Evolutionary conservation across 1,139 yeast genomes (phyloP).

Genomic region (Protomyces macrosporus): DNA sequence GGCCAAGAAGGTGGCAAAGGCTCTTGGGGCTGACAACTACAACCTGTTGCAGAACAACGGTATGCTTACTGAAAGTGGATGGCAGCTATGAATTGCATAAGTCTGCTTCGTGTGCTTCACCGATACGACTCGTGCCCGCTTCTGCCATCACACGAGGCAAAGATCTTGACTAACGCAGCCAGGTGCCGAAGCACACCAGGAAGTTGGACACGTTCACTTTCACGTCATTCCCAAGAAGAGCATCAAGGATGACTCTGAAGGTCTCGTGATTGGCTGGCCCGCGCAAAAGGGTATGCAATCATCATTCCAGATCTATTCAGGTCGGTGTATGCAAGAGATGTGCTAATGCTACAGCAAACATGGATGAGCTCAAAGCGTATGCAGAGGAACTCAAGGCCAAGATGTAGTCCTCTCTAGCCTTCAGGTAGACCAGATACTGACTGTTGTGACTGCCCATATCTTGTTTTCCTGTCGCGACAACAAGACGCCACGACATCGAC

Average conservation of each 20-base stretch:
- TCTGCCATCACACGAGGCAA: background rate
- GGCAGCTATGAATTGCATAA: too few species aligned
- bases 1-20: conserved; percentile 75
- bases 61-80: background rate
- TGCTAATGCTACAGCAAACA: background rate
- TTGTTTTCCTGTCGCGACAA: too few species aligned
- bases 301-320: background rate
- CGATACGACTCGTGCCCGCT: background rate
- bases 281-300: conserved; percentile 54
- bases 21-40: conserved; percentile 69
- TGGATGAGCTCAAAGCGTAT: conserved; percentile 18
- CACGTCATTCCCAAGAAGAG: conserved; percentile 79
- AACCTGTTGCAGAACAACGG: conserved; percentile 54
- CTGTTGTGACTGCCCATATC: too few species aligned
- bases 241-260: conserved; percentile 53
- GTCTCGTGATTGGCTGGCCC: conserved; percentile 89
- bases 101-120: background rate
- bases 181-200: conserved; percentile 87
- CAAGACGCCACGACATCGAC: too few species aligned
- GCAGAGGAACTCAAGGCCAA: conserved; percentile 20
- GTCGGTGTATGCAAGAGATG: background rate
- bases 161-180: conserved; percentile 51
- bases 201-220: conserved; percentile 90
- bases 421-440: too few species aligned
- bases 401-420: background rate